A percentile compares a stretch with the other conserved stretches of the same genome.
phyloP scores from a whole-genome alignment of 176 grass and related monocot genomes.

The Zoysia pacifica region DNA sequence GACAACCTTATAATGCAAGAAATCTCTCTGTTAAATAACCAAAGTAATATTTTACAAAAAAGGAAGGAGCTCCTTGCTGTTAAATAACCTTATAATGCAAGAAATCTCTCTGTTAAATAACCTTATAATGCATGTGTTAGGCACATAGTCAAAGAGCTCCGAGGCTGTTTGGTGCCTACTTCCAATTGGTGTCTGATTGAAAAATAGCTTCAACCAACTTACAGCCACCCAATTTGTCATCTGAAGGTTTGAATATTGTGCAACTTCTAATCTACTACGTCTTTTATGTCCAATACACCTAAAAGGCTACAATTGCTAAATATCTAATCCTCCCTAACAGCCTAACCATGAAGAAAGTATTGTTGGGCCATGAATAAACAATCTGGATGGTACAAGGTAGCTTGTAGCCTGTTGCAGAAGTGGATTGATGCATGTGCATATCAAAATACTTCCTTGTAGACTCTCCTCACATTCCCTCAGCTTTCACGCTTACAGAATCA shows the following conservation, averaged over 20 bases:
- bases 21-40: background rate
- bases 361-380: constrained; percentile 31
- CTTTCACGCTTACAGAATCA: constrained; percentile 41
- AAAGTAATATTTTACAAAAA: too few relatives aligned
- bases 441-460: constrained; percentile 36
- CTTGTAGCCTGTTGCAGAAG: constrained; percentile 31
- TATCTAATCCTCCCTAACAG: constrained; percentile 35
- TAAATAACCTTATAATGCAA: background rate
- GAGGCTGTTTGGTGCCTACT: constrained; percentile 4
- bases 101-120: background rate
- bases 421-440: constrained; percentile 40
- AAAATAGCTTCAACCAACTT: constrained; percentile 42
- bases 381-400: constrained; percentile 30
- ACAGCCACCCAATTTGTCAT: constrained; percentile 28
- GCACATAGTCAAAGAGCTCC: constrained; percentile 22
- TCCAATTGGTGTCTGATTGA: constrained; percentile 14
- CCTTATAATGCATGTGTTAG: background rate
- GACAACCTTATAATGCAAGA: background rate
- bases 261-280: background rate
- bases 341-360: constrained; percentile 25
- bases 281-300: constrained; percentile 19
- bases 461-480: constrained; percentile 28
- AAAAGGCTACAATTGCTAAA: constrained; percentile 34
- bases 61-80: too few relatives aligned
- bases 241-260: background rate